Base-by-base conservation (phyloP, 257 asterid genomes). In the Nyctanthes arbortristis region DNA sequence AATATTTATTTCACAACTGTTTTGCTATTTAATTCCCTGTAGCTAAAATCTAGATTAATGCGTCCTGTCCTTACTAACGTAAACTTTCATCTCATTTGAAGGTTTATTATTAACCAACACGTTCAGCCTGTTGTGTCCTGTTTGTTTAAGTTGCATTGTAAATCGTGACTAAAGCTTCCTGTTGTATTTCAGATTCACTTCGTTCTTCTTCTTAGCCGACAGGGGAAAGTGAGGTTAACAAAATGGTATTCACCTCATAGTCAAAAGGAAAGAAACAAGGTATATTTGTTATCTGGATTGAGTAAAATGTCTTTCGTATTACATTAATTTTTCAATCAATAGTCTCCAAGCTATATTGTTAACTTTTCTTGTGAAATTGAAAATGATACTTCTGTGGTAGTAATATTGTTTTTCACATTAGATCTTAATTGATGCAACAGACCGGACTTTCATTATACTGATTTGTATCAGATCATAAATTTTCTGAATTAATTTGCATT, bases 181-280 rank as follows among this genome's bases (percentile, higher is more conserved):
- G 62, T 29, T 64, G 57, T 40, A 0, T 76, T 78, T 61, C 87
- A 84, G 89, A 84, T 84, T 68, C 89, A 84, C 74, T 84, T 84
- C 73, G 89, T 84, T 78, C 83, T 84, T 70, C 84, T 84, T 67
- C 79, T 84, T 30, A 84, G 89, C 75, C 77, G 89, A 64, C 87
- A 84, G 68, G 89, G 89, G 65, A 84, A 84, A 79, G 89, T 84
- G 11, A 84, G 89, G 80, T 63, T 84, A 77, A 84, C 89, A 56
- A 84, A 84, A 73, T 84, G 89, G 89, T 84, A 84, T 74, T 84
- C 89, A 5, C 89, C 89, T 30, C 82, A 84, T 67, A 20, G 82
- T 29, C 89, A 84, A 36, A 84, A 84, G 77, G 91, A 85, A 67
- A 73, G 91, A 70, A 63, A 86, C 22, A 85, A 85, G 91, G 91